Base-by-base conservation (phyloP, 2,329 filamentous ascomycete species). In the Aspergillus persii region DNA sequence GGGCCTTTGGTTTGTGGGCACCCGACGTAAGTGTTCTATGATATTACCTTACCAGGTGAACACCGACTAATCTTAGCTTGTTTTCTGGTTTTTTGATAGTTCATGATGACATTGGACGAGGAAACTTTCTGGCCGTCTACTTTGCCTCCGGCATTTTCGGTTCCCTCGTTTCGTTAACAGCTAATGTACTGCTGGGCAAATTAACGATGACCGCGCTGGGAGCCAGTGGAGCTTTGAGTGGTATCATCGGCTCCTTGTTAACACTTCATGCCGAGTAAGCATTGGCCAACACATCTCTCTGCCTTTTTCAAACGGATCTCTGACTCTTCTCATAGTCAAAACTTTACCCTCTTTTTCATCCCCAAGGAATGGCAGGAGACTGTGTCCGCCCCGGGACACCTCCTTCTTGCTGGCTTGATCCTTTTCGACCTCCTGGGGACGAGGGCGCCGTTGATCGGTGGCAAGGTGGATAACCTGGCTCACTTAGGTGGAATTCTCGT, bases 101-200 rank as follows among this genome's bases (percentile, higher is more conserved):
- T 5, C 82, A 84, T 66, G 81, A 84, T 65, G 81, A 85, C 59
- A 77, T 86, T 31, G 83, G 82, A 51, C 78, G 84, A 39, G 83
- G 81, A 7, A 80, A 81, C 26, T 85, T 86, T 68, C 68, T 86
- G 15, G 79, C 81, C 4, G 73, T 85, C 18, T 84, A 81, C 63
- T 63, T 85, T 48, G 73, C 79, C 3, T 72, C 78, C 1, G 83
- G 82, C 23, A 74, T 76, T 0, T 58, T 81, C 18, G 81, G 79
- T 50, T 80, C 79, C 4, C 76, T 81, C 58, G 66, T 75, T 4
- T 80, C 80, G 8, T 70, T 86, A 11, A 66, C 73, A 6, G 73
- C 71, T 27, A 76, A 79, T 54, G 79, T 83, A 29, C 59, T 82
- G 2, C 63, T 71, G 12, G 74, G 77, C 15, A 70, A 76, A 27